Evolutionary conservation across 176 grass and related monocot genomes (phyloP), one percentile per base, ranked within the genome.

Genomic region (Zizania latifolia): DNA sequence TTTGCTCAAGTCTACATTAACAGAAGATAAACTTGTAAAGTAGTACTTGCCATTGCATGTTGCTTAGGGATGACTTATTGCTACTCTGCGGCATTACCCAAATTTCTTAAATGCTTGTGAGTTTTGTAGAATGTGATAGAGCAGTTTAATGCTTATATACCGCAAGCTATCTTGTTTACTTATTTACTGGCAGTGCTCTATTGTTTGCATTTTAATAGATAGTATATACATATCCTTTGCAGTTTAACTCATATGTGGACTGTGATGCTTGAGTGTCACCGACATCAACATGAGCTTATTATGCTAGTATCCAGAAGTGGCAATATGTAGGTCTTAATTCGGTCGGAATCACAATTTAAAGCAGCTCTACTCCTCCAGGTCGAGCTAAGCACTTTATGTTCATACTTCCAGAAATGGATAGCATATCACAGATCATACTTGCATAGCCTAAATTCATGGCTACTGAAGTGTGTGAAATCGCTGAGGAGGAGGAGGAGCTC

Each of bases 241-340:
- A 99, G 96, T 53, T 88, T 99, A 81, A 86, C 76, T 65, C 84
- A 72, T 72, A 95, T 99, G 96, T 99, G 96, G 96, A 35, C 0
- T 64, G 74, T 74, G 62, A 99, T 99, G 96, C 68, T 88, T 6
- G 77, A 88, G n/a, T 99, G 92, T 73, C 96, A 99, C 70, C 76
- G 14, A 7, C 72, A 83, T 58, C 96, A 99, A 33, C 68, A 80
- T 1, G 33, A 82, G 34, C 88, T 99, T 26, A 88, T 94, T 75
- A 81, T 79, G 68, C 69, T 55, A 55, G 28, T 92, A 55, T 86
- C 61, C 77, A 81, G 58, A 74, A 92, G 74, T 58, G 72, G 84
- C 39, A 88, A 64, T 77, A 86, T 76, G 30, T 92, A 86, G 76
- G 56, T 90, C 34, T 83, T 78, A 10, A 83, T 88, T 65, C 82